Evolutionary conservation across 164 flowering plant species (phyloP).

Genomic region (Saururus chinensis): DNA sequence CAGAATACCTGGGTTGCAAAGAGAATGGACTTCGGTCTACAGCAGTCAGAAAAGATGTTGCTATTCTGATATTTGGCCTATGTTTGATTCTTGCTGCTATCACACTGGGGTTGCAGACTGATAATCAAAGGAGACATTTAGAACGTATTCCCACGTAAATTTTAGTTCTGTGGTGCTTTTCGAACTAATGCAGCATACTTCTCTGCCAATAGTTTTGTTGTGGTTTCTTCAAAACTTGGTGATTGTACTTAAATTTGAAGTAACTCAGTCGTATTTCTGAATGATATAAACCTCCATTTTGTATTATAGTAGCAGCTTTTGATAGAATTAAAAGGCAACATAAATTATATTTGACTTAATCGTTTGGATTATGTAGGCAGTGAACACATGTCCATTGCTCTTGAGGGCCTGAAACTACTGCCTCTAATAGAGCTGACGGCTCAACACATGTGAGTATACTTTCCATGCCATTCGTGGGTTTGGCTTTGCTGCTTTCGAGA

Average conservation of each 20-base stretch:
- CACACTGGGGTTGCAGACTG: background rate
- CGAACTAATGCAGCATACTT: background rate
- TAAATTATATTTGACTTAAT: conserved; percentile 13
- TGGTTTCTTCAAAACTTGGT: background rate
- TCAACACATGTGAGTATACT: conserved; percentile 62
- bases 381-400: conserved; percentile 50
- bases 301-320: background rate
- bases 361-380: conserved; percentile 58
- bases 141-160: background rate
- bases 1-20: too few species aligned
- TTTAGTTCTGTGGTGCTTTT: too few species aligned
- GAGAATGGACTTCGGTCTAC: too few species aligned
- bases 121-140: background rate
- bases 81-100: background rate
- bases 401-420: conserved; percentile 29
- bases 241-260: too few species aligned
- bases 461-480: conserved; percentile 38
- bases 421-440: conserved; percentile 60
- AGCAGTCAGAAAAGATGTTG: background rate
- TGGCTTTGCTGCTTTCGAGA: too few species aligned
- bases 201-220: background rate
- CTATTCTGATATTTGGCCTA: background rate
- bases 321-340: too few species aligned
- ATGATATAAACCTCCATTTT: too few species aligned
- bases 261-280: too few species aligned